phyloP scores from a whole-genome alignment of 495 filamentous ascomycete species.

The Oidiodendron maius region DNA sequence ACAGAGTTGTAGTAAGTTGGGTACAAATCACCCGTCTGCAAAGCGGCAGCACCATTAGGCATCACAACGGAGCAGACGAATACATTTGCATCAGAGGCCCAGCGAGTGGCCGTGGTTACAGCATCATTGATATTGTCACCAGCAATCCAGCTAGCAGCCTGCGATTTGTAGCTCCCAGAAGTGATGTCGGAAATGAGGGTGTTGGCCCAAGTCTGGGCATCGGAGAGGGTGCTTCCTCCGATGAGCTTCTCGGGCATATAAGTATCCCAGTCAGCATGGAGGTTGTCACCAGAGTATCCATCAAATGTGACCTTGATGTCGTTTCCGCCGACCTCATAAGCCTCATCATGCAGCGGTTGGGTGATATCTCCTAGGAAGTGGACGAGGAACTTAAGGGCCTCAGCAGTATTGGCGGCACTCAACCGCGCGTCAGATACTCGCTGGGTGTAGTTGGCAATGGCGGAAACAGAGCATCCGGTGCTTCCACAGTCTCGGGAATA shows the following conservation, averaged over 20 bases:
- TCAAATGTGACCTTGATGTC: slow-evolving; percentile 48
- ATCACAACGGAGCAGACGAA: slow-evolving; percentile 51
- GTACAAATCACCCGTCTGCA: slow-evolving; percentile 41
- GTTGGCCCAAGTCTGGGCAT: slow-evolving; percentile 27
- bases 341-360: slow-evolving; percentile 60
- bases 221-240: slow-evolving; percentile 24
- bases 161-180: slow-evolving; percentile 34
- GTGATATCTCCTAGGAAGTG: slow-evolving; percentile 56
- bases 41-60: slow-evolving; percentile 35
- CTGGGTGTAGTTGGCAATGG: slow-evolving; percentile 54
- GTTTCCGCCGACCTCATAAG: slow-evolving; percentile 50
- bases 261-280: slow-evolving; percentile 48
- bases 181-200: slow-evolving; percentile 34
- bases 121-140: slow-evolving; percentile 1
- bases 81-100: slow-evolving; percentile 51
- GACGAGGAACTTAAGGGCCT: slow-evolving; percentile 14
- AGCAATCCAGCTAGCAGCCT: slow-evolving; percentile 37
- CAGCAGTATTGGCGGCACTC: background rate
- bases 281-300: slow-evolving; percentile 45
- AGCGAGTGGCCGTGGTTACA: slow-evolving; percentile 33
- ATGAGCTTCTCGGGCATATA: slow-evolving; percentile 36
- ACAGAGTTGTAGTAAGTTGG: slow-evolving; percentile 46
- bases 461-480: slow-evolving; percentile 53
- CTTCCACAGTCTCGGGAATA: slow-evolving; percentile 51
- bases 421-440: slow-evolving; percentile 7